These are phyloP conservation scores for Aureobasidium uvarum DNA, from an alignment of 2,329 filamentous ascomycete genomes.

Conservation along the genomic window DNA sequence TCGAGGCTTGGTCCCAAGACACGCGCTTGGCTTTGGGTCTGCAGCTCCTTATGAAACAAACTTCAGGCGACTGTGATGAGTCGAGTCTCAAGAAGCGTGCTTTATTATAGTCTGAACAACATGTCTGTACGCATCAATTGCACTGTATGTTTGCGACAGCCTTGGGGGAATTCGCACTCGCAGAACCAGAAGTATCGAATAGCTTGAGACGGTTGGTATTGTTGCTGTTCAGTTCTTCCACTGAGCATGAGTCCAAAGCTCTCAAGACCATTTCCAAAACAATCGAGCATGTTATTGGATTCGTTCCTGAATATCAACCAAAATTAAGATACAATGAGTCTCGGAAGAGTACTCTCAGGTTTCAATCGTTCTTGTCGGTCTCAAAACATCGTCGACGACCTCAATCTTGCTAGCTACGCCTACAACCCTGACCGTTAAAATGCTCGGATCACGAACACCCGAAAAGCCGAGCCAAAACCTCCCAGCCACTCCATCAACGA, in stretches of 20 bases:
- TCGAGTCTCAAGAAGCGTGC: background rate
- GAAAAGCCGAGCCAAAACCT: background rate
- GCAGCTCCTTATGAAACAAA: constrained; percentile 10
- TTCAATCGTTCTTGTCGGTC: too few species aligned
- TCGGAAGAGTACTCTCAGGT: background rate
- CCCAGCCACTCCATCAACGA: background rate
- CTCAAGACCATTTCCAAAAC: background rate
- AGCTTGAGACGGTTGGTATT: too few species aligned
- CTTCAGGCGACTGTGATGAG: constrained; percentile 1
- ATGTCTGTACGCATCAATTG: background rate
- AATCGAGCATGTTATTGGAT: background rate
- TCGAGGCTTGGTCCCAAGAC: constrained; percentile 21
- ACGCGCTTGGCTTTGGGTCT: background rate
- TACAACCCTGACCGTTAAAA: background rate
- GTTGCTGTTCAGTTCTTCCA: background rate
- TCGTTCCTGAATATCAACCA: too few species aligned
- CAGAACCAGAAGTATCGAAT: too few species aligned
- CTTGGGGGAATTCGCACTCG: too few species aligned
- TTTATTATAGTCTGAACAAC: background rate
- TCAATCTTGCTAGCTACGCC: background rate
- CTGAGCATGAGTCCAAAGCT: background rate
- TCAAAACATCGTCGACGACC: constrained; percentile 1
- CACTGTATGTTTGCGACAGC: too few species aligned
- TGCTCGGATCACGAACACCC: background rate
- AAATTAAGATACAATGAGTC: too few species aligned